Percentiles rank a stretch among this genome's conserved stretches.
Conservation (phyloP, 495 filamentous ascomycete genomes). For the Pyrenula massariospora region DNA sequence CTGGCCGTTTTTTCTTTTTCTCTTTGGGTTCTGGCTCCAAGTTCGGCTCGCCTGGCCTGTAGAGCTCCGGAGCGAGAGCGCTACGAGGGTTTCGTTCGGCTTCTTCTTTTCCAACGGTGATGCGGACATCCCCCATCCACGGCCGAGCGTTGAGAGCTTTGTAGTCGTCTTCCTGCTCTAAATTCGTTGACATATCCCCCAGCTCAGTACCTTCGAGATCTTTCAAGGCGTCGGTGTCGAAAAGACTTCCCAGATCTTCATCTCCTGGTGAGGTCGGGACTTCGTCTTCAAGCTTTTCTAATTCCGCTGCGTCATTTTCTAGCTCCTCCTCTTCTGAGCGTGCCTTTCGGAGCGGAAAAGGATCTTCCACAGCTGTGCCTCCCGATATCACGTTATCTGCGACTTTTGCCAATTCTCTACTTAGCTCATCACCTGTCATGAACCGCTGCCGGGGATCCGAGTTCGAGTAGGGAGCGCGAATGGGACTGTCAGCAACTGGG, state of each 20-base stretch:
- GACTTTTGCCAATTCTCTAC: constrained; percentile 1
- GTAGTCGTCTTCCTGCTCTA: not conserved
- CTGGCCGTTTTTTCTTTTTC: constrained; percentile 22
- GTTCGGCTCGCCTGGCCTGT: constrained; percentile 28
- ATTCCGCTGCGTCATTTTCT: constrained; percentile 32
- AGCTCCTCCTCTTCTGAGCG: not conserved
- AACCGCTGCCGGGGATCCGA: constrained; percentile 48
- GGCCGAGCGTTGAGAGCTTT: not conserved
- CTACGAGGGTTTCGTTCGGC: constrained; percentile 34
- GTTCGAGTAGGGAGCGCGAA: constrained; percentile 38
- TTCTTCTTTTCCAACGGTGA: constrained; percentile 40
- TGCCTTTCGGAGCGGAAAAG: not conserved
- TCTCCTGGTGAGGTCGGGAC: constrained; percentile 13
- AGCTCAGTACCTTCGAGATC: too few species aligned
- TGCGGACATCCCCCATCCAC: constrained; percentile 12
- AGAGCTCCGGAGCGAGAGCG: constrained; percentile 36
- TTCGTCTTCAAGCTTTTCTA: constrained; percentile 37
- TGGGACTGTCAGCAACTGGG: constrained; percentile 60
- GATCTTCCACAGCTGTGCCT: not conserved
- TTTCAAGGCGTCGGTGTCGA: constrained; percentile 19
- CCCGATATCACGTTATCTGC: not conserved
- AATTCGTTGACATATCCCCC: not conserved
- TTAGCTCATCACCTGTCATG: constrained; percentile 47
- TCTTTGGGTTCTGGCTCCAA: constrained; percentile 13
- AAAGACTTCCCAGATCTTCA: not conserved